phyloP scores from a whole-genome alignment of 495 filamentous ascomycete genomes.

The Talaromyces wortmannii region DNA sequence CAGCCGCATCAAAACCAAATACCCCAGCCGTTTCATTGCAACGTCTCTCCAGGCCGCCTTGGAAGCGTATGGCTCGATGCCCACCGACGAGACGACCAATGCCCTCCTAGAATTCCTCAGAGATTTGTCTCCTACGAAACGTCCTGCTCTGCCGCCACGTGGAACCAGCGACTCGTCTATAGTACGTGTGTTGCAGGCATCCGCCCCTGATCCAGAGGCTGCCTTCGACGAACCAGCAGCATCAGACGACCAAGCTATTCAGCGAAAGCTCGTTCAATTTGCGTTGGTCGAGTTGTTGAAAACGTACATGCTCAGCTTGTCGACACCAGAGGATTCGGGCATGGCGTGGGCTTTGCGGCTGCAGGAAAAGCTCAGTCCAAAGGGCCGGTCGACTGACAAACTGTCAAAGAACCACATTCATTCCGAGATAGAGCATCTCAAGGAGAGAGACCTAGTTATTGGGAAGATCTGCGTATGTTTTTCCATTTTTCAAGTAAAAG shows the following conservation, averaged over 20 bases:
- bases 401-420: constrained; percentile 56
- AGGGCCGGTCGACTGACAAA: constrained; percentile 42
- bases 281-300: constrained; percentile 83
- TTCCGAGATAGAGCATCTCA: constrained; percentile 52
- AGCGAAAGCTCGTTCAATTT: constrained; percentile 74
- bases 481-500: background rate
- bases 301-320: constrained; percentile 57
- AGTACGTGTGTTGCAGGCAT: constrained; percentile 31
- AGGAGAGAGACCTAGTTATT: constrained; percentile 61
- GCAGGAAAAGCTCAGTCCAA: constrained; percentile 63
- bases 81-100: constrained; percentile 58
- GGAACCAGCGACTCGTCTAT: constrained; percentile 47
- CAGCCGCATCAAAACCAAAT: constrained; percentile 79
- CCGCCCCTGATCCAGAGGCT: constrained; percentile 78
- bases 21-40: constrained; percentile 88
- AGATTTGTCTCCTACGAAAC: constrained; percentile 61
- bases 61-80: constrained; percentile 53
- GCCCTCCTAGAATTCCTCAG: constrained; percentile 71
- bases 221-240: constrained; percentile 41
- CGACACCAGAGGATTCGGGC: constrained; percentile 53
- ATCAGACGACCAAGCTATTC: constrained; percentile 44
- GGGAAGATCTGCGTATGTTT: constrained; percentile 58
- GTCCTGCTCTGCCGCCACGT: constrained; percentile 69
- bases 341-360: constrained; percentile 71
- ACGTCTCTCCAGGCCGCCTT: constrained; percentile 75